Conservation (phyloP, 2,329 filamentous ascomycete genomes). For the Fusarium nygamai region DNA sequence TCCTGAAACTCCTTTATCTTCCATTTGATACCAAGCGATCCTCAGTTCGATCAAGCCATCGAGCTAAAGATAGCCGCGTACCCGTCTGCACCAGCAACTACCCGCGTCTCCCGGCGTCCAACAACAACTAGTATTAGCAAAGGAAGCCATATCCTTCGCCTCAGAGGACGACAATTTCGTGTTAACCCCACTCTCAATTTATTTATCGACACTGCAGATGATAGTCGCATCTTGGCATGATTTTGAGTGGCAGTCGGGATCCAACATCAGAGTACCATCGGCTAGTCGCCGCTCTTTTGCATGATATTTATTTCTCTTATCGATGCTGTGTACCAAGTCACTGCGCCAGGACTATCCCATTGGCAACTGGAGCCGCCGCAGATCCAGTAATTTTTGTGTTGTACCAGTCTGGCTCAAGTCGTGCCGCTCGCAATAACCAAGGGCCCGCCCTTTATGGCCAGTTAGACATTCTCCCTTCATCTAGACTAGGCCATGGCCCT, state of each 20-base stretch:
- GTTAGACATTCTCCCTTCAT: neutral
- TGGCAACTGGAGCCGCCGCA: constrained; percentile 4
- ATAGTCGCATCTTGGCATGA: constrained; percentile 25
- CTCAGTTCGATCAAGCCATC: constrained; percentile 8
- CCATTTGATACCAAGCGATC: constrained; percentile 3
- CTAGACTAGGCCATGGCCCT: constrained; percentile 1
- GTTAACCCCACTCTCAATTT: constrained; percentile 9
- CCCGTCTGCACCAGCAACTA: constrained; percentile 21
- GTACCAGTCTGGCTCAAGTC: neutral
- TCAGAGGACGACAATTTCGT: constrained; percentile 3
- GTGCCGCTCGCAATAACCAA: constrained; percentile 30
- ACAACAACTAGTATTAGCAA: neutral
- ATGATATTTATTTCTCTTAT: neutral
- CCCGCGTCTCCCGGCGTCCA: neutral
- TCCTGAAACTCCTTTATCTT: constrained; percentile 25
- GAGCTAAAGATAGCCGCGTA: constrained; percentile 28
- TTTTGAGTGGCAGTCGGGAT: neutral
- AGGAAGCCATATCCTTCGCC: constrained; percentile 8
- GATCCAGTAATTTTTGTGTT: neutral
- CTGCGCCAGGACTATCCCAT: constrained; percentile 2
- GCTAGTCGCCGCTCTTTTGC: constrained; percentile 13
- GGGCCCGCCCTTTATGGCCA: constrained; percentile 14
- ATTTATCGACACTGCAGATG: constrained; percentile 26
- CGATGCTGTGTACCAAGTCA: constrained; percentile 19
- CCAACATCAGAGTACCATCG: constrained; percentile 3